Evolutionary conservation across 306 rosid genomes (phyloP).

Genomic region (Arachis stenosperma): DNA sequence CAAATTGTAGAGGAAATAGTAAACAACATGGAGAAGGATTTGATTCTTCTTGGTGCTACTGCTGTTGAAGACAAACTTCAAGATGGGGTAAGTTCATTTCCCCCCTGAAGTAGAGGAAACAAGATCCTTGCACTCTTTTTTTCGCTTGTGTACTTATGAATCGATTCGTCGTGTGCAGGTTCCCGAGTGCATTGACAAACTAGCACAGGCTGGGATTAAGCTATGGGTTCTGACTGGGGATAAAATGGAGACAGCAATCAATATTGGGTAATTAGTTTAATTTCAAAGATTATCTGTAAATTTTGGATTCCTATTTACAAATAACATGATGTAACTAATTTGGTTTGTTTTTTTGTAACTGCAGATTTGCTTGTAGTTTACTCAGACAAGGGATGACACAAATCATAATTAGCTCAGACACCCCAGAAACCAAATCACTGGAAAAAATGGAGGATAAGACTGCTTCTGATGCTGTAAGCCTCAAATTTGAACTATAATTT

Average conservation of each 20-base stretch:
- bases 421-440: constrained; percentile 70
- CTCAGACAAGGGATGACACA: constrained; percentile 97
- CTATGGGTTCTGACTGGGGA: constrained; percentile 99
- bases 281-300: constrained; percentile 17
- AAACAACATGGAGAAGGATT: constrained; percentile 77
- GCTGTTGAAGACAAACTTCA: constrained; percentile 99
- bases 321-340: constrained; percentile 26
- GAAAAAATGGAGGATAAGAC: constrained; percentile 78
- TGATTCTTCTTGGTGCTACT: constrained; percentile 97
- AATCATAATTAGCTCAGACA: constrained; percentile 83
- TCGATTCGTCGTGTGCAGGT: constrained; percentile 58
- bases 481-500: constrained; percentile 15
- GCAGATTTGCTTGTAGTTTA: constrained; percentile 94
- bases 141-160: constrained; percentile 31
- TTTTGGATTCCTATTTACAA: constrained; percentile 12
- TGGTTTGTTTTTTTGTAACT: constrained; percentile 2
- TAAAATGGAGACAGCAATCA: constrained; percentile 99
- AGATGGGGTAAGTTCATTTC: constrained; percentile 71
- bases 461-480: constrained; percentile 62
- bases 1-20: constrained; percentile 67
- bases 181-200: constrained; percentile 98
- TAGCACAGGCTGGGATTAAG: constrained; percentile 99
- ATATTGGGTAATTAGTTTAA: constrained; percentile 65
- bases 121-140: not conserved
- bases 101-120: constrained; percentile 23